These are phyloP conservation scores for Aphanomyces cochlioides DNA, from an alignment of 352 stramenopile genomes.

Conservation along the genomic window DNA sequence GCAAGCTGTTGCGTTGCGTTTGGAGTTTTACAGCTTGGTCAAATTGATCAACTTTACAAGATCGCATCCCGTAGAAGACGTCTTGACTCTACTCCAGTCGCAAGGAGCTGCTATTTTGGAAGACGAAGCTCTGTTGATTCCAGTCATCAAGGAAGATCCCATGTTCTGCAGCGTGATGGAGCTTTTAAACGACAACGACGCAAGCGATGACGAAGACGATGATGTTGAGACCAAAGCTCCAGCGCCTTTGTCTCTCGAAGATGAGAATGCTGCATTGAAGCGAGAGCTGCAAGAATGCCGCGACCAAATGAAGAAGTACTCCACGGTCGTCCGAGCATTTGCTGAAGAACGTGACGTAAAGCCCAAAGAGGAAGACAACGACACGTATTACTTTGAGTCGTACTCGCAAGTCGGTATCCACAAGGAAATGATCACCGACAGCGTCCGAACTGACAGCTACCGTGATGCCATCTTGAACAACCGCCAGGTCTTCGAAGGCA, in stretches of 20 bases:
- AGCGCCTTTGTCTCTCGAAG: conserved; percentile 33
- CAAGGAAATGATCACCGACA: conserved; percentile 91
- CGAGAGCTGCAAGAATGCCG: conserved; percentile 71
- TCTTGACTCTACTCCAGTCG: conserved; percentile 45
- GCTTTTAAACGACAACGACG: conserved; percentile 51
- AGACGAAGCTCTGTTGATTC: conserved; percentile 70
- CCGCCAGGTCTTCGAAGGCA: conserved; percentile 94
- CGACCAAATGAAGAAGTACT: conserved; percentile 69
- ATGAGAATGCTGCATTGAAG: conserved; percentile 45
- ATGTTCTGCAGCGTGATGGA: conserved; percentile 79
- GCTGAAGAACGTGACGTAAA: conserved; percentile 41
- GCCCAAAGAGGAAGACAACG: conserved; percentile 51
- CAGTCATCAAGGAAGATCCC: conserved; percentile 69
- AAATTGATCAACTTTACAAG: conserved; percentile 76
- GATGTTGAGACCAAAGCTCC: conserved; percentile 32
- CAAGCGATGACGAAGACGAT: conserved; percentile 42
- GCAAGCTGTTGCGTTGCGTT: conserved; percentile 45
- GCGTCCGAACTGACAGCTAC: conserved; percentile 95
- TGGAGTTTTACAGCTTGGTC: conserved; percentile 79
- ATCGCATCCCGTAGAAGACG: conserved; percentile 37
- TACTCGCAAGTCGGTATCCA: conserved; percentile 99
- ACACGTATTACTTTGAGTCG: conserved; percentile 97
- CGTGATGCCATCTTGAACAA: conserved; percentile 98
- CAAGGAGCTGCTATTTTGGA: conserved; percentile 52
- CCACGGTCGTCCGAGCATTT: conserved; percentile 60